A percentile compares a stretch with the other conserved stretches of the same genome.
phyloP scores from a whole-genome alignment of 2,329 filamentous ascomycete species.

The Amesomyces nigricolor region DNA sequence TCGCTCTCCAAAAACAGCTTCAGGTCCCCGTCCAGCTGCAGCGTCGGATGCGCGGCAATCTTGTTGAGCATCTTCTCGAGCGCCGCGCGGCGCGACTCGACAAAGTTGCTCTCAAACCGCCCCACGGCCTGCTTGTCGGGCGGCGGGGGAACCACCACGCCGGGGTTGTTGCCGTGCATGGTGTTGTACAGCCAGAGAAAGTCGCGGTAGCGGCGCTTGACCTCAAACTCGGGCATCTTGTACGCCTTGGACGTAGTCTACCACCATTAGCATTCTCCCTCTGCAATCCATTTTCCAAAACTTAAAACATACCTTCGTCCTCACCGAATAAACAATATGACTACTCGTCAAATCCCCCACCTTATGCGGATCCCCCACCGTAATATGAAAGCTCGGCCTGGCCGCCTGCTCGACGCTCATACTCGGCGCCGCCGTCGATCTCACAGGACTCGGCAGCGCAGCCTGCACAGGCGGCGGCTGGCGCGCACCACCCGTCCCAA shows the following conservation, averaged over 20 bases:
- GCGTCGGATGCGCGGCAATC: constrained; percentile 77
- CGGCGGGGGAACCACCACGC: constrained; percentile 88
- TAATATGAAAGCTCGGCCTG: constrained; percentile 85
- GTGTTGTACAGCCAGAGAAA: constrained; percentile 98
- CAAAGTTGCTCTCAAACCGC: constrained; percentile 93
- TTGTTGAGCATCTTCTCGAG: constrained; percentile 98
- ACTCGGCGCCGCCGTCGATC: constrained; percentile 61
- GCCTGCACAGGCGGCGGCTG: constrained; percentile 61
- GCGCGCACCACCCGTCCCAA: constrained; percentile 32
- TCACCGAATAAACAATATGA: constrained; percentile 94
- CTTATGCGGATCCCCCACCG: constrained; percentile 94
- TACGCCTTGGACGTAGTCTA: constrained; percentile 96
- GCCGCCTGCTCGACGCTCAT: constrained; percentile 89
- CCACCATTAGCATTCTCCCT: neutral
- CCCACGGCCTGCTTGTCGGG: constrained; percentile 98
- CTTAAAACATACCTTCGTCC: constrained; percentile 75
- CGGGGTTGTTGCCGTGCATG: constrained; percentile 88
- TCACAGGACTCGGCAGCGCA: constrained; percentile 47
- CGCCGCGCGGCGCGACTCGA: constrained; percentile 84
- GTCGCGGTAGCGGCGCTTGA: constrained; percentile 89
- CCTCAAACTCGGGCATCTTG: constrained; percentile 83
- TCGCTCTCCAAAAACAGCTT: constrained; percentile 98
- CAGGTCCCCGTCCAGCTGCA: constrained; percentile 88
- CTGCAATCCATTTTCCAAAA: too few relatives aligned
- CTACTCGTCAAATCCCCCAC: constrained; percentile 95